Conservation (phyloP, 495 filamentous ascomycete species). For the Aspergillus conjunctus region DNA sequence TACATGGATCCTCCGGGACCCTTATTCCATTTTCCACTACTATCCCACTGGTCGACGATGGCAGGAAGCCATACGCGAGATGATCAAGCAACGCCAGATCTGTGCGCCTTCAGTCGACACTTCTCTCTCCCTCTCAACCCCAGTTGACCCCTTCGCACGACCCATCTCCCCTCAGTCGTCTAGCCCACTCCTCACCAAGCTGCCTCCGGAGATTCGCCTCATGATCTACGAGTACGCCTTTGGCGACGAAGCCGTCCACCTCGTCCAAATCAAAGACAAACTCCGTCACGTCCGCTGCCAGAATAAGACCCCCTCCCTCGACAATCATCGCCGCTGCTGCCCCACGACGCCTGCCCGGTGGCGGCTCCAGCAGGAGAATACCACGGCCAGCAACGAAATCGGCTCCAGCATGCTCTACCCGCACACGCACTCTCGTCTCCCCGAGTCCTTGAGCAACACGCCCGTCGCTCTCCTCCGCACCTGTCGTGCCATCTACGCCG, state of each 20-base stretch:
- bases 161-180: constrained; percentile 29
- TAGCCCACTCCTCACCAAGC: constrained; percentile 30
- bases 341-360: constrained; percentile 42
- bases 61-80: constrained; percentile 44
- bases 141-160: constrained; percentile 24
- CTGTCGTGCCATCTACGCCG: constrained; percentile 46
- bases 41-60: constrained; percentile 45
- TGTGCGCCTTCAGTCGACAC: constrained; percentile 31
- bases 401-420: constrained; percentile 38
- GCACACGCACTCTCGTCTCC: constrained; percentile 39
- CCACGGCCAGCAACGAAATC: neutral
- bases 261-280: constrained; percentile 46
- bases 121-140: constrained; percentile 5
- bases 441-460: constrained; percentile 29
- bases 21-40: constrained; percentile 51
- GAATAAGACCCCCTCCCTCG: constrained; percentile 26
- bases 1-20: constrained; percentile 48
- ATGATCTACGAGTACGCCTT: constrained; percentile 59
- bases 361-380: constrained; percentile 29
- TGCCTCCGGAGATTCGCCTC: constrained; percentile 57
- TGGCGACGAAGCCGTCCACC: constrained; percentile 43
- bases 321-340: constrained; percentile 43
- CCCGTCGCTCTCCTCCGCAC: constrained; percentile 38
- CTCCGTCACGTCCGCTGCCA: constrained; percentile 45
- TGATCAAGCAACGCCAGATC: constrained; percentile 46